phyloP scores from a whole-genome alignment of 106 monocot species.

The Platanthera guangdongensis region DNA sequence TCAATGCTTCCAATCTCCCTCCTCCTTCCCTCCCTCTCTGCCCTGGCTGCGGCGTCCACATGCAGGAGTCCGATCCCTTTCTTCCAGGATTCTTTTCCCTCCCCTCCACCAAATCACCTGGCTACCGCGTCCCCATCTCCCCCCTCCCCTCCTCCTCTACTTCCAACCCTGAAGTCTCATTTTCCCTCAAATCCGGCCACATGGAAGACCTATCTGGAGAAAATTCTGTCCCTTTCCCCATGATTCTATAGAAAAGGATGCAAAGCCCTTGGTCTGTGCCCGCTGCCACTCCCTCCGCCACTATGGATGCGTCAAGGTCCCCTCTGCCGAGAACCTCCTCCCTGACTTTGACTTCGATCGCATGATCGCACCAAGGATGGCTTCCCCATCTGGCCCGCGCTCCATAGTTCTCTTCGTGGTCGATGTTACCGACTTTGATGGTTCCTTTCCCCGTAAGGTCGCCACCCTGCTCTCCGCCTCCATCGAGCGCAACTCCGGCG shows the following conservation, averaged over 20 bases:
- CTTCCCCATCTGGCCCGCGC: slow-evolving; percentile 64
- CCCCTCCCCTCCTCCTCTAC: slow-evolving; percentile 5
- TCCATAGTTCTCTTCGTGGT: slow-evolving; percentile 63
- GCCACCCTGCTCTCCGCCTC: slow-evolving; percentile 42
- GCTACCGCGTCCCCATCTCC: slow-evolving; percentile 32
- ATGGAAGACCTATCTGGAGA: slow-evolving; percentile 12
- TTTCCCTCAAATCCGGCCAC: slow-evolving; percentile 51
- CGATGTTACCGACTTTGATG: slow-evolving; percentile 86
- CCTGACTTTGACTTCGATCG: slow-evolving; percentile 87
- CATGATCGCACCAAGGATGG: slow-evolving; percentile 56
- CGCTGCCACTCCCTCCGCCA: slow-evolving; percentile 95
- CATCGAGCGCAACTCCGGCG: slow-evolving; percentile 26
- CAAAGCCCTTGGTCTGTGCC: slow-evolving; percentile 51
- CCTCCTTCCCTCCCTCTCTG: slow-evolving; percentile 38
- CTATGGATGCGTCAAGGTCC: slow-evolving; percentile 77
- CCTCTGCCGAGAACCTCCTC: slow-evolving; percentile 63
- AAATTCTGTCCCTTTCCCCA: background rate
- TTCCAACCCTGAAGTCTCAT: slow-evolving; percentile 32
- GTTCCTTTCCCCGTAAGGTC: slow-evolving; percentile 72
- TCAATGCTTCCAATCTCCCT: background rate
- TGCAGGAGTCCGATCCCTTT: slow-evolving; percentile 61
- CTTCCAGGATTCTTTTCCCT: slow-evolving; percentile 70
- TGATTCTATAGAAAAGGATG: slow-evolving; percentile 2
- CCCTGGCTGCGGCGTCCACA: slow-evolving; percentile 90
- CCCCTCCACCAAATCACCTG: slow-evolving; percentile 45